Evolutionary conservation across 306 rosid genomes (phyloP).

Genomic region (Mimosa bimucronata): DNA sequence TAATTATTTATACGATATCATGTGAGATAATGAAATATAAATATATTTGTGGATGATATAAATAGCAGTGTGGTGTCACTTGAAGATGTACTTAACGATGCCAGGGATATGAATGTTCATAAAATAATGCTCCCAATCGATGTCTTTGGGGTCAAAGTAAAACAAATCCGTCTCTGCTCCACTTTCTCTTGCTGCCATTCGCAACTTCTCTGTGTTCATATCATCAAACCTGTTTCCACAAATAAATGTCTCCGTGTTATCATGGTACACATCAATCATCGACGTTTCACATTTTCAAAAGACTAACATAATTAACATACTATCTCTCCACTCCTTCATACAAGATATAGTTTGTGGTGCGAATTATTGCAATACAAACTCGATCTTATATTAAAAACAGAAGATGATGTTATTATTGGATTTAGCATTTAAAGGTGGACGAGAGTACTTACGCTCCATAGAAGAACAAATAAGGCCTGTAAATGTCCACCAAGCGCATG

Average conservation of each 20-base stretch:
- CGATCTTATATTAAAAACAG: no score
- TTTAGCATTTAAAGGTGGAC: neutral
- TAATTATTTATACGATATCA: conserved; percentile 1
- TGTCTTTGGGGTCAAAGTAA: conserved; percentile 68
- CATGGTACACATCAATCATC: neutral
- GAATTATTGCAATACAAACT: no score
- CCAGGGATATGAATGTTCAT: conserved; percentile 70
- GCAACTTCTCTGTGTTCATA: conserved; percentile 71
- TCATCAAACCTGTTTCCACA: conserved; percentile 70
- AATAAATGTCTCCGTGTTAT: neutral
- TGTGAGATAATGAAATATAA: neutral
- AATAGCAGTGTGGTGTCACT: conserved; percentile 43
- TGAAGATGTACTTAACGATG: conserved; percentile 64
- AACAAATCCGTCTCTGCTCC: conserved; percentile 64
- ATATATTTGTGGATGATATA: neutral
- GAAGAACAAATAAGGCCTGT: conserved; percentile 93
- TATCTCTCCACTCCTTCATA: no score
- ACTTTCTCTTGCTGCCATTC: conserved; percentile 54
- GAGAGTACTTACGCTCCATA: conserved; percentile 63
- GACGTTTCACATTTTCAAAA: no score
- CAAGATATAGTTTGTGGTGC: no score
- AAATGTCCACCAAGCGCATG: conserved; percentile 79
- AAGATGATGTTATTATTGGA: no score
- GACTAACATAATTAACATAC: neutral
- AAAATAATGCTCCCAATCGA: conserved; percentile 85